Conservation (phyloP, 768 basidiomycete species). For the Lactarius evosmus region DNA sequence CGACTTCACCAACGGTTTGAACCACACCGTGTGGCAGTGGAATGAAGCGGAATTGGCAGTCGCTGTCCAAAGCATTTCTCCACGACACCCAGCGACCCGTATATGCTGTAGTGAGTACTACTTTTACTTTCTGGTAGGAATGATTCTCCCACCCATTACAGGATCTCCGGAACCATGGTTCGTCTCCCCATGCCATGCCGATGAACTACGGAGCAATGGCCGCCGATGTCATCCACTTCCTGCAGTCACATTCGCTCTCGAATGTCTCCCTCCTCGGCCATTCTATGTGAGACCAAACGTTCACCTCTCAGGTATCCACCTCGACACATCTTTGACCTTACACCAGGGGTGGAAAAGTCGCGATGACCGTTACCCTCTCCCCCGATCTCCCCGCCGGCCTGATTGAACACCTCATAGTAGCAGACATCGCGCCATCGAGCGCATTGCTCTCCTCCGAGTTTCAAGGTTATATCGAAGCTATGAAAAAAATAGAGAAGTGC, state of each 20-base stretch:
- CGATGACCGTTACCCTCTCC: conserved; percentile 65
- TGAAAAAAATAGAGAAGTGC: conserved; percentile 67
- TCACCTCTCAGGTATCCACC: too few relatives aligned
- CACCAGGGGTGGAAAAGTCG: conserved; percentile 82
- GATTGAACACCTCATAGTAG: conserved; percentile 62
- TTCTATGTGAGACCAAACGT: conserved; percentile 63
- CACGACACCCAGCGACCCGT: conserved; percentile 61
- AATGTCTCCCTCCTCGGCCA: conserved; percentile 80
- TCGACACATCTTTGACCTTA: background rate
- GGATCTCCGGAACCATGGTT: conserved; percentile 91
- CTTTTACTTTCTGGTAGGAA: background rate
- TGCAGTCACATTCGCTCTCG: conserved; percentile 48
- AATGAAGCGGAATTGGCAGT: conserved; percentile 87
- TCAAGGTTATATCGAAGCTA: conserved; percentile 58
- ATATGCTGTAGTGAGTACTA: conserved; percentile 59
- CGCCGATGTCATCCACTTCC: conserved; percentile 67
- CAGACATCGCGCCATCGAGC: conserved; percentile 76
- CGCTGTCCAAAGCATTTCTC: conserved; percentile 73
- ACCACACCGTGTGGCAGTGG: conserved; percentile 47
- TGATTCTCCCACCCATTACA: conserved; percentile 31
- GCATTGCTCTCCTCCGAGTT: conserved; percentile 62
- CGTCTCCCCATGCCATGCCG: conserved; percentile 68
- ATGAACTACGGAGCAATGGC: conserved; percentile 83
- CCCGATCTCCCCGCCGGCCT: conserved; percentile 41
- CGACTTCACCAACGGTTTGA: background rate